phyloP scores from a whole-genome alignment of 1,284 basidiomycete species.

The Ustilago vetiveriae region DNA sequence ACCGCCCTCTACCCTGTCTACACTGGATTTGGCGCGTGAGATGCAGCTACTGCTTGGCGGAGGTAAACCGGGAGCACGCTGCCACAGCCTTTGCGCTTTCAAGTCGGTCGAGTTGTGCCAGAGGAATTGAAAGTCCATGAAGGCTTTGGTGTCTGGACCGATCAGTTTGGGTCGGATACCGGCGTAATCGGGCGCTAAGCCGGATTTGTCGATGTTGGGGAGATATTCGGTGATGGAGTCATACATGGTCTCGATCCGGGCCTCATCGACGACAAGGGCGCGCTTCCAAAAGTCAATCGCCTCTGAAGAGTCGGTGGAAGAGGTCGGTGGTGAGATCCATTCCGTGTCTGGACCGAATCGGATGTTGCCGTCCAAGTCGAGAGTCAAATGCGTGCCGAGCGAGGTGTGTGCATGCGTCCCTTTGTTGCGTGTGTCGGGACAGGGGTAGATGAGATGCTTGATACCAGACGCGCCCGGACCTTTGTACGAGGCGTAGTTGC shows the following conservation, averaged over 20 bases:
- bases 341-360: conserved; percentile 94
- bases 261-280: conserved; percentile 42
- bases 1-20: conserved; percentile 29
- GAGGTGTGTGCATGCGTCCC: conserved; percentile 58
- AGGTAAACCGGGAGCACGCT: conserved; percentile 33
- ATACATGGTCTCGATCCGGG: conserved; percentile 58
- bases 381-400: conserved; percentile 64
- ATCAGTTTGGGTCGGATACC: conserved; percentile 91
- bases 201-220: conserved; percentile 75
- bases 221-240: conserved; percentile 72
- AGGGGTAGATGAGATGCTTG: conserved; percentile 61
- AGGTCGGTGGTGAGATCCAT: conserved; percentile 73
- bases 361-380: conserved; percentile 86
- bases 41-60: conserved; percentile 19
- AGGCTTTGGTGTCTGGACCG: conserved; percentile 75
- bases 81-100: conserved; percentile 54
- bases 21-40: conserved; percentile 6
- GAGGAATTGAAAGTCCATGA: conserved; percentile 79
- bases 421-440: conserved; percentile 50
- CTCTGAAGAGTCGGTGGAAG: neutral
- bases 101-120: conserved; percentile 56
- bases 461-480: conserved; percentile 50
- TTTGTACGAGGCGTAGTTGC: conserved; percentile 64
- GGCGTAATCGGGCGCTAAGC: conserved; percentile 85
- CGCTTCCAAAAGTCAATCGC: conserved; percentile 55